Base-by-base conservation (phyloP, 83 land plant genomes). In the Larix sibirica region DNA sequence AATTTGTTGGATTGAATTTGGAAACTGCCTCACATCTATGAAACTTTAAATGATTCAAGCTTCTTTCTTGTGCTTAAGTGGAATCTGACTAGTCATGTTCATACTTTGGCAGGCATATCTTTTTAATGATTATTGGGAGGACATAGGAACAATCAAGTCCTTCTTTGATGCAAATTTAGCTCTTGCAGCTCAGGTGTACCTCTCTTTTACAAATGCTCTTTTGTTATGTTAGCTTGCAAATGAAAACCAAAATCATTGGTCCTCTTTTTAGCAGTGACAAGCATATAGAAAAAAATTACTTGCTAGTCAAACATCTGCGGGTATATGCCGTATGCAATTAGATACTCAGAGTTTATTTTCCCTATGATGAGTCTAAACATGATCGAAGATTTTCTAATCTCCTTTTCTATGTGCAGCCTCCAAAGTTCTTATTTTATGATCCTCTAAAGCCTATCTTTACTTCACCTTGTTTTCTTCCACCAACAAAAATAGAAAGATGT, bases 101-200 rank as follows among this genome's bases (percentile, higher is more conserved):
- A 50, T 50, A 50, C 56, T 9, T 50, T 50, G 56, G 60, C 83
- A 96, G 95, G 96, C 99, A 33, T 96, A 90, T 87, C 77, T 96
- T 18, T 96, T 95, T 78, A 86, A 90, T 79, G 95, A 91, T 68
- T 97, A 97, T 84, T 97, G 99, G 99, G 98, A 93, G 82, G 98
- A 97, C 79, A 95, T 97, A 67, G 99, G 99, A 82, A 97, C 98
- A 26, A 89, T 97, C 81, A 90, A 88, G 81, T 95, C 98, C 21
- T 95, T 97, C 80, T 97, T 90, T 87, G 94, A 97, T 81, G 95
- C 98, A 56, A 97, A 97, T 75, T 86, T 97, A 77, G 96, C 95
- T 14, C 95, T 97, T n/a, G 90, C 96, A 9, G 94, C 87, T 12
- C 96, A 95, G 96, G 97, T 93, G 74, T 20, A 20, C 50, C 21